These are phyloP conservation scores for Cyberlindnera euphorbiae DNA, from an alignment of 805 yeast species.

Conservation along the genomic window DNA sequence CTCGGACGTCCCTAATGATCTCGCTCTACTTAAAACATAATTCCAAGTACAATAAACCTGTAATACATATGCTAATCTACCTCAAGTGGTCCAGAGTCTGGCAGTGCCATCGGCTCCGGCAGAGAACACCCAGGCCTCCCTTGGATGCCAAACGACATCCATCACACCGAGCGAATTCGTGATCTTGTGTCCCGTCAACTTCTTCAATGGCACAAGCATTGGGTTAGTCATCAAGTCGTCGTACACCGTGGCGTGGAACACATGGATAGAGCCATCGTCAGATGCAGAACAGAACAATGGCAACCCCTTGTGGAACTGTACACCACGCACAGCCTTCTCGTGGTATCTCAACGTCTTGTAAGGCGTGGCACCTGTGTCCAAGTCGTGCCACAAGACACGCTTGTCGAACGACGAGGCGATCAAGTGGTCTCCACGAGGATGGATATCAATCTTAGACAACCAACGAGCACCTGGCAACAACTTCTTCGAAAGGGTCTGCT, in stretches of 20 bases:
- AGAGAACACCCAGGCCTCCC: conserved; percentile 96
- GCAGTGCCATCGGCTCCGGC: conserved; percentile 98
- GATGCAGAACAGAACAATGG: conserved; percentile 94
- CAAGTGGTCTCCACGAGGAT: conserved; percentile 94
- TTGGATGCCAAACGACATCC: conserved; percentile 91
- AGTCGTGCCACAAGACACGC: conserved; percentile 95
- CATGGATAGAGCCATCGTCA: conserved; percentile 90
- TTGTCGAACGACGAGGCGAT: conserved; percentile 91
- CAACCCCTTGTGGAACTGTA: conserved; percentile 78
- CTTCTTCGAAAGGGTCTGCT: conserved; percentile 78
- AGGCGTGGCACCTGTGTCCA: conserved; percentile 84
- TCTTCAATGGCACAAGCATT: conserved; percentile 90
- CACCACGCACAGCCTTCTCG: conserved; percentile 87
- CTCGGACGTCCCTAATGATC: no score
- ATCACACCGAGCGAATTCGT: conserved; percentile 80
- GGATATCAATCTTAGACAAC: conserved; percentile 87
- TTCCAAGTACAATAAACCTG: no score
- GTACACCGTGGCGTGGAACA: conserved; percentile 94
- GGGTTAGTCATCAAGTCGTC: conserved; percentile 96
- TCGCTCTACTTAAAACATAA: no score
- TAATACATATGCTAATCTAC: background rate
- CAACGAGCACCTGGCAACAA: conserved; percentile 94
- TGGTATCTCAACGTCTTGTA: conserved; percentile 95
- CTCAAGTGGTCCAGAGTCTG: conserved; percentile 86
- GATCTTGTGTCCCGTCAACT: conserved; percentile 84